Evolutionary conservation across 257 asterid species (phyloP).

Genomic region (Primulina eburnea): DNA sequence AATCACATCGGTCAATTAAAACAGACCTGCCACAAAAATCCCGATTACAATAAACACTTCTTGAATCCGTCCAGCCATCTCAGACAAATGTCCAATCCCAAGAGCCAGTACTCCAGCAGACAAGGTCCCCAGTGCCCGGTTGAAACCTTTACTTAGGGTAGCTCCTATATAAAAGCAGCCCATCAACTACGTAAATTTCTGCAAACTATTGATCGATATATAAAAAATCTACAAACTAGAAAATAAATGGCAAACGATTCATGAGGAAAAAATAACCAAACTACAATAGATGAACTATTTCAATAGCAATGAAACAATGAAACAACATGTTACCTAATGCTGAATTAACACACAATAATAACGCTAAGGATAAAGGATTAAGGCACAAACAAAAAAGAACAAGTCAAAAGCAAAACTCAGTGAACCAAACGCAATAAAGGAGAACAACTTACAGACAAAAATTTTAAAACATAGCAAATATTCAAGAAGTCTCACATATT

Average conservation of each 20-base stretch:
- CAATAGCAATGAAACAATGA: background rate
- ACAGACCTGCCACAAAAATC: conserved; percentile 69
- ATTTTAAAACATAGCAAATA: background rate
- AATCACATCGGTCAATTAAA: background rate
- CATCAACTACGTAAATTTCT: conserved; percentile 4
- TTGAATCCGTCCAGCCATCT: conserved; percentile 49
- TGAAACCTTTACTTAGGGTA: conserved; percentile 82
- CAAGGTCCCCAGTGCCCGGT: conserved; percentile 83
- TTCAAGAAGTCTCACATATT: no score
- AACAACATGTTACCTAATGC: background rate
- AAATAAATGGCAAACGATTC: background rate
- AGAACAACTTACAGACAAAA: no score
- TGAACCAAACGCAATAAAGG: no score
- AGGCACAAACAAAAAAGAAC: background rate
- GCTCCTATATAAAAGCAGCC: conserved; percentile 49
- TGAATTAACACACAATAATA: no score
- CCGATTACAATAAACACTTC: conserved; percentile 64
- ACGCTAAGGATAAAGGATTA: background rate
- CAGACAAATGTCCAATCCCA: conserved; percentile 64
- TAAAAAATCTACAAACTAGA: background rate
- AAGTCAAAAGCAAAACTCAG: background rate
- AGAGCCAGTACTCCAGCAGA: conserved; percentile 87
- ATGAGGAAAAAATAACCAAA: background rate
- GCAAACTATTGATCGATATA: background rate
- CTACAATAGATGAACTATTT: background rate